These are phyloP conservation scores for Neltuma alba DNA, from an alignment of 306 rosid genomes.

Conservation along the genomic window DNA sequence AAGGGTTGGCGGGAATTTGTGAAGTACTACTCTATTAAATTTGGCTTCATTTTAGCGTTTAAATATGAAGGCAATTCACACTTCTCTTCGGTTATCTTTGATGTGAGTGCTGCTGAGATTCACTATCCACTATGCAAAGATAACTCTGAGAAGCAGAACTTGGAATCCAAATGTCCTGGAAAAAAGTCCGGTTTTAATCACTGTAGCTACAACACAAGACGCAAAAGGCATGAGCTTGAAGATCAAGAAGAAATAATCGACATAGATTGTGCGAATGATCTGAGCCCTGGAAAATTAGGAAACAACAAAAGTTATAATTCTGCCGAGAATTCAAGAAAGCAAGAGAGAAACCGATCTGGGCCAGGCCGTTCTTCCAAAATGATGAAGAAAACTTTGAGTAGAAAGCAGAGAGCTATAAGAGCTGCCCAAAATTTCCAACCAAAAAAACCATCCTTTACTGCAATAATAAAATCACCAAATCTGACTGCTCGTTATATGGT, in stretches of 20 bases:
- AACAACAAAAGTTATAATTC: neutral
- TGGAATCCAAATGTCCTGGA: neutral
- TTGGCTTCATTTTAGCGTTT: constrained; percentile 32
- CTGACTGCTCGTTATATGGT: neutral
- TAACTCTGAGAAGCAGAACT: neutral
- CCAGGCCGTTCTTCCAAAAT: neutral
- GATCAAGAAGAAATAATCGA: neutral
- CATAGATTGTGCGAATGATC: neutral
- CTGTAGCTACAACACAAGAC: neutral
- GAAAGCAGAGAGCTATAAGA: neutral
- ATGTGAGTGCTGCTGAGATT: constrained; percentile 35
- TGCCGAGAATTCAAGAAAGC: neutral
- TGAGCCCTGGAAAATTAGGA: neutral
- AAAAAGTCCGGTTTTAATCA: neutral
- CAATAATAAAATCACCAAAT: neutral
- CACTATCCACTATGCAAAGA: constrained; percentile 30
- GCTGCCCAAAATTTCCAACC: constrained; percentile 26
- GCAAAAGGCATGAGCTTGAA: neutral
- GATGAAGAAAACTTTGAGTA: neutral
- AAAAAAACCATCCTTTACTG: constrained; percentile 34
- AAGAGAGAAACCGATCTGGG: neutral
- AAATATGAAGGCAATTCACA: constrained; percentile 33
- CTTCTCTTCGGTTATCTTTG: constrained; percentile 36
- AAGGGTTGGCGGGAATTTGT: constrained; percentile 34
- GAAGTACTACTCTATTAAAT: constrained; percentile 27